Base-by-base conservation (phyloP, 2,329 filamentous ascomycete genomes). In the Myriosclerotinia scirpicola region DNA sequence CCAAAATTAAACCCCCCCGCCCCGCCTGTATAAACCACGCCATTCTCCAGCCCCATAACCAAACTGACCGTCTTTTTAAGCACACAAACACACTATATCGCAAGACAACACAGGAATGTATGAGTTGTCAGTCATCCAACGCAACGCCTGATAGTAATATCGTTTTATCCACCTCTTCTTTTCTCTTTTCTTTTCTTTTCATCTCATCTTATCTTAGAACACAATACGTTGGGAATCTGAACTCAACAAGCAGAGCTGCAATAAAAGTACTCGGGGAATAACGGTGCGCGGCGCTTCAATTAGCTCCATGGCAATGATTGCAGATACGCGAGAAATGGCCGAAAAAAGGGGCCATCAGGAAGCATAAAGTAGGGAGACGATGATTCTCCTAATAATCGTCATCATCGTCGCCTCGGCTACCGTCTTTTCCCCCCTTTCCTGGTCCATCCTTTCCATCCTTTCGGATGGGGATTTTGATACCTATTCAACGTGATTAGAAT, bases 361-460 rank as follows among this genome's bases (percentile, higher is more conserved):
- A 58, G 40, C 52, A 53, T 17, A 20, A 48, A 46, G 1, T 22
- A n/a, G 38, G 14, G 17, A 8, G 11, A 17, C 15, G 34, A 17
- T 38, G 6, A 36, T 17, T n/a, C 44, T 36, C 30, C 42, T 64
- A 64, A 56, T 64, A 63, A 44, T 67, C 61, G 12, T 64, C 59
- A 62, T 75, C 72, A 3, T 75, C 75, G 30, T 75, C 73, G 48
- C 73, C 71, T 22, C 58, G 58, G 44, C 74, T 73, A 50, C 72
- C 71, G 40, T 75, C 74, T 52, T 71, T 72, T 22, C 72, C 71
- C 12, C 69, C 68, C 36, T 73, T 73, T 30, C 69, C 65, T 12
- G 71, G 68, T 2, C 90, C 88, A 74, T 97, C 94, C 78, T 97
- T 97, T 5, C 90, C 88, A 74, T 97, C 94, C 78, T 97, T 97